These are phyloP conservation scores for Linum usitatissimum DNA, from an alignment of 345 rosid genomes.

Conservation along the genomic window DNA sequence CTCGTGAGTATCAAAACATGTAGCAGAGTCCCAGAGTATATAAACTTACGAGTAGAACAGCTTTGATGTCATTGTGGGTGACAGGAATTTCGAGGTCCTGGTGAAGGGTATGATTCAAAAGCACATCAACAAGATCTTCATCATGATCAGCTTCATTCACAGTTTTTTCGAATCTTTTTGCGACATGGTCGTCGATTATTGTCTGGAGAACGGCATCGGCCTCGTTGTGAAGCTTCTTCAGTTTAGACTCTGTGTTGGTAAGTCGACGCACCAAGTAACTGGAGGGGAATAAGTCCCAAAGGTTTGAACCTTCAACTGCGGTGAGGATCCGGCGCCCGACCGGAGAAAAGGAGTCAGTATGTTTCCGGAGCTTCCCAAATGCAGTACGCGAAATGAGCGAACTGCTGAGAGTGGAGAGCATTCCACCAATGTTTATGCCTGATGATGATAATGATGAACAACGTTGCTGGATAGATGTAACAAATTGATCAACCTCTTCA, in stretches of 20 bases:
- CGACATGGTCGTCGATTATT: background rate
- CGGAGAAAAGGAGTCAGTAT: background rate
- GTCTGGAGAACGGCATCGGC: background rate
- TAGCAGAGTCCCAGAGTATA: too few relatives aligned
- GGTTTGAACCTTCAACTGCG: background rate
- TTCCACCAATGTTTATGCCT: background rate
- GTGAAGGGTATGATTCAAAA: background rate
- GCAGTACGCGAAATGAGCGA: background rate
- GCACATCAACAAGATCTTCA: background rate
- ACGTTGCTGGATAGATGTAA: background rate
- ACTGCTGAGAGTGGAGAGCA: background rate
- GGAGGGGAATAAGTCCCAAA: background rate
- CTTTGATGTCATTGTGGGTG: background rate
- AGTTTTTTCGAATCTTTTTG: background rate
- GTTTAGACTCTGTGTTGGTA: background rate
- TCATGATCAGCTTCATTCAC: background rate
- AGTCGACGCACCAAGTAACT: background rate
- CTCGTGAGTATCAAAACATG: too few relatives aligned
- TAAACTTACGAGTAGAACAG: background rate
- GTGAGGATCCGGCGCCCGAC: background rate
- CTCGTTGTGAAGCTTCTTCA: background rate
- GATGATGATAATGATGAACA: background rate
- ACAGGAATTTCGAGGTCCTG: background rate
- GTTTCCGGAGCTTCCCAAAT: background rate
- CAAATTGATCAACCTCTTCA: background rate